Conservation (phyloP, 768 basidiomycete species). For the Daedaleopsis nitida region DNA sequence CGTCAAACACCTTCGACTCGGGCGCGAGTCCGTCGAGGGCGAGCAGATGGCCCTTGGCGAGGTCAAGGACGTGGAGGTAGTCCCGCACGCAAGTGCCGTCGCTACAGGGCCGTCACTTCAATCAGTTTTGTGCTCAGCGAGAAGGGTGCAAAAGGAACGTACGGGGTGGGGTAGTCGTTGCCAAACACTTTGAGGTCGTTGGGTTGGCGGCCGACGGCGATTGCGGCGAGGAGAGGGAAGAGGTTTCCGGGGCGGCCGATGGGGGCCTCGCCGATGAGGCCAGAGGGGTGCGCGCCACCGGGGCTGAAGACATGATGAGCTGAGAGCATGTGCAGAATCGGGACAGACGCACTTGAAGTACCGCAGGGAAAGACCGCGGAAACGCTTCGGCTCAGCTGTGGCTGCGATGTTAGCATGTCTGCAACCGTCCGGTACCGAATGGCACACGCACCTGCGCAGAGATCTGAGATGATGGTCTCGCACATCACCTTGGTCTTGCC, state of each 20-base stretch:
- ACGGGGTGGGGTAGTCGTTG: constrained; percentile 95
- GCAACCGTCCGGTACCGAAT: neutral
- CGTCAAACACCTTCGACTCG: constrained; percentile 62
- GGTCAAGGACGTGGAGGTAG: constrained; percentile 90
- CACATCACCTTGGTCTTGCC: constrained; percentile 96
- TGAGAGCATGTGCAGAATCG: too few species aligned
- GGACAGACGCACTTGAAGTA: constrained; percentile 85
- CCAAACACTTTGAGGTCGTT: constrained; percentile 76
- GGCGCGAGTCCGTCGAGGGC: constrained; percentile 81
- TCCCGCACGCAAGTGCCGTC: constrained; percentile 99
- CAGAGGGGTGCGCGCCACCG: constrained; percentile 97
- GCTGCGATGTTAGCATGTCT: neutral
- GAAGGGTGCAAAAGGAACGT: constrained; percentile 11
- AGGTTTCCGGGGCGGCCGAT: constrained; percentile 93
- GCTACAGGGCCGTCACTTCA: constrained; percentile 36
- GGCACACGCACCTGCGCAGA: constrained; percentile 66
- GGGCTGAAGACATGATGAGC: constrained; percentile 52
- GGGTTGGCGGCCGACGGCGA: constrained; percentile 87
- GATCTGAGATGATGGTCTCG: constrained; percentile 86
- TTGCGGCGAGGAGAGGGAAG: constrained; percentile 89
- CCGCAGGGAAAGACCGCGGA: constrained; percentile 84
- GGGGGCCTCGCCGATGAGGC: constrained; percentile 95
- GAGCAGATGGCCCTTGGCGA: constrained; percentile 91
- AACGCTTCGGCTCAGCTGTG: constrained; percentile 66
- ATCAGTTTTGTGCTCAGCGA: neutral